Percentiles rank a stretch among this genome's conserved stretches.
Conservation (phyloP, 2,329 filamentous ascomycete species). For the Stromatinia cepivora region DNA sequence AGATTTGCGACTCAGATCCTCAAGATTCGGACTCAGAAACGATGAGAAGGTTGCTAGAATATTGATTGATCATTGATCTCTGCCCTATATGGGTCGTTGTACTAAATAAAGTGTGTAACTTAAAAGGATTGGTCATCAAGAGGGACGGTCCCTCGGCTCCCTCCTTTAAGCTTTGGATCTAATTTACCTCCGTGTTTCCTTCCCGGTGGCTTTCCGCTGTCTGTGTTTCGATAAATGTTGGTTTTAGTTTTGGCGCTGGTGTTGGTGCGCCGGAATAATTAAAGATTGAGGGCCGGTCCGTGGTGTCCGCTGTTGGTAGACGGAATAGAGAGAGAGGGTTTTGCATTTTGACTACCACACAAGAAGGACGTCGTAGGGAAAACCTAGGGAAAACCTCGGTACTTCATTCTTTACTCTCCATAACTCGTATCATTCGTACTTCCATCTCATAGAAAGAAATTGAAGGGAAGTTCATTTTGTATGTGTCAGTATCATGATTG, state of each 20-base stretch:
- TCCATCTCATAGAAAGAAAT: background rate
- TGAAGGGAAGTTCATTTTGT: background rate
- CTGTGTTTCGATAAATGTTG: background rate
- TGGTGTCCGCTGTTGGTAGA: background rate
- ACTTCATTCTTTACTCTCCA: background rate
- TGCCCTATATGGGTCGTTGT: background rate
- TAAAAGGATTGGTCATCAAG: background rate
- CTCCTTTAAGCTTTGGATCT: background rate
- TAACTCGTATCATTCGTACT: background rate
- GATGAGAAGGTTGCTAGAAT: background rate
- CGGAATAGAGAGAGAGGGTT: background rate
- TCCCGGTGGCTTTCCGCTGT: background rate
- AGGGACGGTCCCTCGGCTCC: background rate
- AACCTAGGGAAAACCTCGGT: background rate
- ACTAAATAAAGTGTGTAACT: background rate
- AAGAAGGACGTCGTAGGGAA: background rate
- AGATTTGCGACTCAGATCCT: too few species aligned
- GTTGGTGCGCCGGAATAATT: background rate
- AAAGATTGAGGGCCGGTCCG: conserved; percentile 1
- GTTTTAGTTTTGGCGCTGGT: background rate
- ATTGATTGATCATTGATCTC: background rate
- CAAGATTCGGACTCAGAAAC: too few species aligned
- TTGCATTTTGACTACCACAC: background rate
- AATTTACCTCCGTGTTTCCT: background rate
- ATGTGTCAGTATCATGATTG: background rate